phyloP scores from a whole-genome alignment of 1,139 yeast genomes.

The Pichia sp. region DNA sequence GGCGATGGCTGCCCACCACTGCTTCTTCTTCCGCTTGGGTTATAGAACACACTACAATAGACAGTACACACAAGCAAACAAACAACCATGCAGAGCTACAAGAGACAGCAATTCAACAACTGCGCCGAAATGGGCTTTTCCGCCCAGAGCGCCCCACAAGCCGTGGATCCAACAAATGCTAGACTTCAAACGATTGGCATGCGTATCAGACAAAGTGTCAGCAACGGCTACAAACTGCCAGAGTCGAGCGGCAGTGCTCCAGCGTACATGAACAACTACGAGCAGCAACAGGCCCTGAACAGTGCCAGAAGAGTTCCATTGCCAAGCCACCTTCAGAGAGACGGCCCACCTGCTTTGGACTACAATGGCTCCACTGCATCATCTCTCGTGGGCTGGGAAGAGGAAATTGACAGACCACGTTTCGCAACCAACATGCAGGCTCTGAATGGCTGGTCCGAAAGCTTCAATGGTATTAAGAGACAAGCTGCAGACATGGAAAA shows the following conservation, averaged over 20 bases:
- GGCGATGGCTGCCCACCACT: too few relatives aligned
- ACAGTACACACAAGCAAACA: too few relatives aligned
- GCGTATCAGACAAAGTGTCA: slow-evolving; percentile 63
- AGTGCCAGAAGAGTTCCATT: slow-evolving; percentile 41
- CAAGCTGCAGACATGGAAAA: slow-evolving; percentile 18
- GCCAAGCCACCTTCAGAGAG: slow-evolving; percentile 33
- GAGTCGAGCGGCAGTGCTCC: slow-evolving; percentile 4
- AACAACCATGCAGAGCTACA: too few relatives aligned
- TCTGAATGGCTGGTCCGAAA: too few relatives aligned
- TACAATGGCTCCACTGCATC: slow-evolving; percentile 26
- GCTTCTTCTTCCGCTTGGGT: neutral
- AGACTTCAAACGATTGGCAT: slow-evolving; percentile 53
- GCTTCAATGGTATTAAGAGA: slow-evolving; percentile 4
- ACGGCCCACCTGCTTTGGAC: slow-evolving; percentile 23
- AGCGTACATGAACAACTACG: slow-evolving; percentile 11
- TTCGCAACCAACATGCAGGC: too few relatives aligned
- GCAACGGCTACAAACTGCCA: slow-evolving; percentile 48
- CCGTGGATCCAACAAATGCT: slow-evolving; percentile 15
- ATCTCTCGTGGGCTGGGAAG: slow-evolving; percentile 27
- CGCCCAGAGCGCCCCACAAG: neutral
- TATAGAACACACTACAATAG: neutral
- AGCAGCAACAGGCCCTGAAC: slow-evolving; percentile 16
- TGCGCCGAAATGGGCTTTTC: too few relatives aligned
- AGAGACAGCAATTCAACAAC: slow-evolving; percentile 12
- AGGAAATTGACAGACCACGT: slow-evolving; percentile 15